Conservation (phyloP, 116 monocot genomes). For the Iris pallida region DNA sequence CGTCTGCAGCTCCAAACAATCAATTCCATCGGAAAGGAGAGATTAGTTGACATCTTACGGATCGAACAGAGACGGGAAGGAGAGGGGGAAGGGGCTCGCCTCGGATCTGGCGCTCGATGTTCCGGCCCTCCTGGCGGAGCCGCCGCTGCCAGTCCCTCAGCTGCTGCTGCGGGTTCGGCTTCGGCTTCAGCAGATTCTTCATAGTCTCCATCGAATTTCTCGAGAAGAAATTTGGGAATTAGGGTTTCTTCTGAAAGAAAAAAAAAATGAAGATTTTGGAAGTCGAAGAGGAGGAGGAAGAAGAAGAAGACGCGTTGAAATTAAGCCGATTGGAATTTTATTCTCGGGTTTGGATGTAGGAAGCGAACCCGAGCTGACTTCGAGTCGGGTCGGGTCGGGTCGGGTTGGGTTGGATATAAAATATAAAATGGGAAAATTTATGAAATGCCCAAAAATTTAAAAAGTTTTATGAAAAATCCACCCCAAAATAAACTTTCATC, state of each 20-base stretch:
- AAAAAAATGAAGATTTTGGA: not conserved
- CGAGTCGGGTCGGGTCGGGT: too few species aligned
- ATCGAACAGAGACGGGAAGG: not conserved
- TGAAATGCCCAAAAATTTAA: too few species aligned
- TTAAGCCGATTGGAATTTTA: too few species aligned
- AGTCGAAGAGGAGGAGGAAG: too few species aligned
- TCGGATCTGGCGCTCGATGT: conserved; percentile 97
- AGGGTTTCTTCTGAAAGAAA: not conserved
- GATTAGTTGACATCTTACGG: not conserved
- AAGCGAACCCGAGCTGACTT: too few species aligned
- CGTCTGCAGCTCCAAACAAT: conserved; percentile 38
- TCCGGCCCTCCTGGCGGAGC: conserved; percentile 87
- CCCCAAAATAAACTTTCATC: too few species aligned
- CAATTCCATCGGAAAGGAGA: not conserved
- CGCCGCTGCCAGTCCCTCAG: conserved; percentile 94
- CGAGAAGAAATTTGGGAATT: not conserved
- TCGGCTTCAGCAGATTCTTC: conserved; percentile 79
- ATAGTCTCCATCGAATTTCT: conserved; percentile 58
- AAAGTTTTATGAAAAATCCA: too few species aligned
- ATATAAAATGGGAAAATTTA: too few species aligned
- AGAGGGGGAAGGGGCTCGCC: conserved; percentile 17
- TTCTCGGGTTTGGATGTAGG: too few species aligned
- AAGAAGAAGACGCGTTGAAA: too few species aligned
- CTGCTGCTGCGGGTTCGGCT: conserved; percentile 73
- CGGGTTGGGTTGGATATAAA: too few species aligned